Percentiles rank a stretch among this genome's conserved stretches.
phyloP scores from a whole-genome alignment of 2,329 filamentous ascomycete species.

The Cordyceps farinosa region DNA sequence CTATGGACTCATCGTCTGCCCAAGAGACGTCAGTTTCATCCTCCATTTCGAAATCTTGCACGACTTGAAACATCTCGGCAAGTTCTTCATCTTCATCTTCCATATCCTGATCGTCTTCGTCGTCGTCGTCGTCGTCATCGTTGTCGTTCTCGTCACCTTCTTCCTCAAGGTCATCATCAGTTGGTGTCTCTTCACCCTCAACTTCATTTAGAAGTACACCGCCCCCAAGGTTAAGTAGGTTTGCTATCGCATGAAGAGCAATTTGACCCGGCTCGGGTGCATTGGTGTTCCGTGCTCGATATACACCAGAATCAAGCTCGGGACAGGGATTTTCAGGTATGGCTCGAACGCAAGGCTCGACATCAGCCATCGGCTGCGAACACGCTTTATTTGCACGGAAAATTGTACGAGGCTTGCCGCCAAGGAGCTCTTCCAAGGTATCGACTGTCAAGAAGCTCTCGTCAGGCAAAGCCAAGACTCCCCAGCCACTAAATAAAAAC shows the following conservation, averaged over 20 bases:
- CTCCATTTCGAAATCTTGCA: background rate
- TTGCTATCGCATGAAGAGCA: conserved; percentile 10
- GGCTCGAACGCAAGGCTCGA: conserved; percentile 24
- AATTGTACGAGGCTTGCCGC: conserved; percentile 25
- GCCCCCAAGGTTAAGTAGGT: background rate
- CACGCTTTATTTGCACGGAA: background rate
- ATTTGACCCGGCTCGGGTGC: background rate
- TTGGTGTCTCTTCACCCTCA: conserved; percentile 11
- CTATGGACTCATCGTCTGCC: background rate
- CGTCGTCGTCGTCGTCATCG: background rate
- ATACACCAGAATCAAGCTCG: background rate
- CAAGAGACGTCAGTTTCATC: conserved; percentile 5
- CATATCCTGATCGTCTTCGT: conserved; percentile 18
- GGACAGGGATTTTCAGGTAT: conserved; percentile 30
- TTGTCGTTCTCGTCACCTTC: conserved; percentile 15
- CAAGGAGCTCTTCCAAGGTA: conserved; percentile 33
- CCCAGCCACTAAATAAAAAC: conserved; percentile 41
- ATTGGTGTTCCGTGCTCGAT: background rate
- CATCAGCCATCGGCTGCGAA: conserved; percentile 26
- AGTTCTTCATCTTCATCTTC: background rate
- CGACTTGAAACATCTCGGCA: background rate
- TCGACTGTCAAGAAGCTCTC: conserved; percentile 40
- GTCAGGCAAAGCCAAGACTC: conserved; percentile 44
- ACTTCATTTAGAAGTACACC: background rate
- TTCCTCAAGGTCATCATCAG: conserved; percentile 21